Evolutionary conservation across 257 asterid species (phyloP), one percentile per base, ranked within the genome.

Genomic region (Handroanthus guayacan): DNA sequence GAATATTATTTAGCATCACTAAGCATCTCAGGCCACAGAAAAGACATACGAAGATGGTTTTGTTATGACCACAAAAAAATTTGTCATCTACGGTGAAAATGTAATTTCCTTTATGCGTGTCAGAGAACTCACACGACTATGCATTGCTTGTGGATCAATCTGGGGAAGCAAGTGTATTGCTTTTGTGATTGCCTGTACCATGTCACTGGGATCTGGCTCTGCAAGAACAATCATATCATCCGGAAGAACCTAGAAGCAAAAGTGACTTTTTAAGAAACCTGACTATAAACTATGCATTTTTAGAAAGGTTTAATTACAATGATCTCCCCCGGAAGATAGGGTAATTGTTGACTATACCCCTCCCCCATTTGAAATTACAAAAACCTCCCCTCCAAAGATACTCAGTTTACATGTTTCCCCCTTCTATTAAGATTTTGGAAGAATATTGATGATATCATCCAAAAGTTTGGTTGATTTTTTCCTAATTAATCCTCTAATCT

Each of bases 181-280:
- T 83, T 84, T 87, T 57, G 93, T 85, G 79, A 95, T 82, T 62
- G 97, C 97, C 44, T 74, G 83, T 55, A 91, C 97, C 99, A 95
- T 95, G 84, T 92, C 97, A 34, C 75, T 71, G 17, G 97, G 97
- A 90, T 94, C 97, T 41, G 98, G 98, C 80, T 87, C 84, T 11
- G 97, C 93, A 64, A 94, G 92, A 83, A 95, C 97, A 74, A 93
- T 75, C 97, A 95, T 94, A 82, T 95, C 99, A 87, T 91, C 97
- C 58, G 97, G 98, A 72, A 95, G 96, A 82, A 95, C 98, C 99
- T 93, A 69, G 61, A 25, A 73, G 58, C 58, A 69, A 78, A 75
- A 39, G 58, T 34, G 11, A 74, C 72, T 39, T 48, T 81, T 51
- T 78, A 77, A 81, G 51, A 50, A 62, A 69, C 67, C 54, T 74